Percentiles rank a stretch among this genome's conserved stretches.
Conservation (phyloP, 108 stramenopile genomes). For the Nitzschia inconspicua region DNA sequence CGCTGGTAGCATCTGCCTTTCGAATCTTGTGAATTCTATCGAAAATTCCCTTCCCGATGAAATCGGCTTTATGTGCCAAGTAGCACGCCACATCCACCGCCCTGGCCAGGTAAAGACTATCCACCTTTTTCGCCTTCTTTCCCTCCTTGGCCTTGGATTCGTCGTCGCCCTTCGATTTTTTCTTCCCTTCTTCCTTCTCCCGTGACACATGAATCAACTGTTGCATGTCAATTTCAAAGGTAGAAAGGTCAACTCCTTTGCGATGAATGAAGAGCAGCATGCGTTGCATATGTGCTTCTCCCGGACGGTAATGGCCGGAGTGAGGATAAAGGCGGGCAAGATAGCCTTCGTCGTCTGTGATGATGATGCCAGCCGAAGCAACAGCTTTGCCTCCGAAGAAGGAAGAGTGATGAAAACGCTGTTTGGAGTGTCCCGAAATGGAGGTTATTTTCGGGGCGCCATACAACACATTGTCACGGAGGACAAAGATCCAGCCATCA, state of each 20-base stretch:
- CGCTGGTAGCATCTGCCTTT: conserved; percentile 51
- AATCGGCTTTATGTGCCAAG: conserved; percentile 75
- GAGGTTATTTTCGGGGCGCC: conserved; percentile 83
- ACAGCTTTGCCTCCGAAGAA: conserved; percentile 90
- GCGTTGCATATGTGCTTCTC: conserved; percentile 84
- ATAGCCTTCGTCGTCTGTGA: conserved; percentile 75
- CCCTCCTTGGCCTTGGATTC: conserved; percentile 22
- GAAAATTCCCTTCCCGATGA: conserved; percentile 78
- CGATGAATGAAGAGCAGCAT: conserved; percentile 80
- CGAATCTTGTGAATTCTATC: conserved; percentile 76
- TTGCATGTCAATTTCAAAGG: conserved; percentile 87
- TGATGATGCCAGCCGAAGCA: conserved; percentile 88
- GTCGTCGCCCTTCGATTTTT: conserved; percentile 7
- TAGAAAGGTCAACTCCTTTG: conserved; percentile 64
- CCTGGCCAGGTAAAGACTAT: conserved; percentile 62
- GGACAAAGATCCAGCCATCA: conserved; percentile 91
- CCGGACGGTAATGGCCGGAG: conserved; percentile 92
- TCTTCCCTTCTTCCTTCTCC: conserved; percentile 32
- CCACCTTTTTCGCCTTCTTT: conserved; percentile 73
- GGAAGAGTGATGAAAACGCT: conserved; percentile 93
- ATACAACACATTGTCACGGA: conserved; percentile 80
- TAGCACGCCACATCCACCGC: conserved; percentile 75
- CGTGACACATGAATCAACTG: conserved; percentile 86
- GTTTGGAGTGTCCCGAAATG: conserved; percentile 44
- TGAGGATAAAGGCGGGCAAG: conserved; percentile 85